A percentile compares a stretch with the other conserved stretches of the same genome.
Evolutionary conservation across 352 stramenopile species (phyloP).

Genomic region (Phytophthora pluvialis): DNA sequence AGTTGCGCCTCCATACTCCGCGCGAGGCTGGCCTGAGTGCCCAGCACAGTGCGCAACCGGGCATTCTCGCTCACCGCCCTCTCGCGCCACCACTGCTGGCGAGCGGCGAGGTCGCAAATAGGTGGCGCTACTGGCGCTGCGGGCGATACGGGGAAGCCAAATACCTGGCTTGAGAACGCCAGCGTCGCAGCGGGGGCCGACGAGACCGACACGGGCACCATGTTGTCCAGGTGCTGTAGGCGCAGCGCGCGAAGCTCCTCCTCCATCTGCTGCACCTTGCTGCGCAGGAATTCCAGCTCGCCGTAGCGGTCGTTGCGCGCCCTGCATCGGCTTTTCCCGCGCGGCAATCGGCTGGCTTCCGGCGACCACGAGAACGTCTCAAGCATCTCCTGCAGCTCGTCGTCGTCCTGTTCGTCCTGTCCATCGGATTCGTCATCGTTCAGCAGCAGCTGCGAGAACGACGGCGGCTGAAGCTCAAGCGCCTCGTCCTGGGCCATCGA

Average conservation of each 20-base stretch:
- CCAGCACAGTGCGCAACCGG: constrained; percentile 36
- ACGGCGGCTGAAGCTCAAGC: constrained; percentile 6
- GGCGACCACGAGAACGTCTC: constrained; percentile 16
- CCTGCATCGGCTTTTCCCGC: constrained; percentile 22
- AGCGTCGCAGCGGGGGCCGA: constrained; percentile 17
- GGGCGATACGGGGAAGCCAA: constrained; percentile 17
- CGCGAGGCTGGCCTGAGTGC: constrained; percentile 39
- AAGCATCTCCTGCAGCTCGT: constrained; percentile 35
- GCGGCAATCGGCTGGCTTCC: background rate
- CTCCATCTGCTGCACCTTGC: constrained; percentile 45
- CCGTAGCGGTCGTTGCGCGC: constrained; percentile 37
- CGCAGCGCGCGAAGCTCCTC: constrained; percentile 29
- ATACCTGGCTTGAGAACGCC: constrained; percentile 28
- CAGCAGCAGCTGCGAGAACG: constrained; percentile 20
- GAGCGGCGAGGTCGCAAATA: constrained; percentile 30
- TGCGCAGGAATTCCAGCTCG: constrained; percentile 45
- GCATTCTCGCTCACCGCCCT: constrained; percentile 38
- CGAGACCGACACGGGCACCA: constrained; percentile 17
- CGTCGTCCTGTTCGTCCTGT: constrained; percentile 6
- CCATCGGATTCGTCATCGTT: constrained; percentile 21
- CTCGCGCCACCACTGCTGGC: constrained; percentile 32
- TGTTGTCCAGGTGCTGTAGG: constrained; percentile 18
- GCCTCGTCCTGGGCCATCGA: constrained; percentile 19
- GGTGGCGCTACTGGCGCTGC: constrained; percentile 14
- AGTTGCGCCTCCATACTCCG: constrained; percentile 37